Conservation (phyloP, 1,284 basidiomycete genomes). For the Apiotrichum laibachii region DNA sequence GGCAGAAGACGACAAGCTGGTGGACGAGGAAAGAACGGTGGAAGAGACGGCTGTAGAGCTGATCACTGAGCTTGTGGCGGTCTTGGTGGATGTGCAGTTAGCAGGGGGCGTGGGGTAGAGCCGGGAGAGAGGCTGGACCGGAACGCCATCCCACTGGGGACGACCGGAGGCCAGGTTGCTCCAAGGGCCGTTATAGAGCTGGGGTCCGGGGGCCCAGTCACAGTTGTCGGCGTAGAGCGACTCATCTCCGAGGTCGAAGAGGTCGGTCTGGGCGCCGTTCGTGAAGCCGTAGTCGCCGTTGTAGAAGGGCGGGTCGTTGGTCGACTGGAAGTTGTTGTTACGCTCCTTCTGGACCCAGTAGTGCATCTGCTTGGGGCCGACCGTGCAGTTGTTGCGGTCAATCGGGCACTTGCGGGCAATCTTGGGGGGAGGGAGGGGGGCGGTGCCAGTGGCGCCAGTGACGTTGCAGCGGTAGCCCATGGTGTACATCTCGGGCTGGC, state of each 20-base stretch:
- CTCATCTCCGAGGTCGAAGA: conserved; percentile 25
- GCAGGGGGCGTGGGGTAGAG: neutral
- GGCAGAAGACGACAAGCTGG: conserved; percentile 10
- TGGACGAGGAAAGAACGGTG: neutral
- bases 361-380: conserved; percentile 22
- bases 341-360: conserved; percentile 13
- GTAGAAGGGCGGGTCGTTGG: conserved; percentile 28
- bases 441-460: conserved; percentile 37
- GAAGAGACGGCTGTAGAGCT: neutral
- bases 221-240: neutral
- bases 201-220: conserved; percentile 1
- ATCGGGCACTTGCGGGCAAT: conserved; percentile 8
- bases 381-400: conserved; percentile 26
- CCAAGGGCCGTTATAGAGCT: neutral
- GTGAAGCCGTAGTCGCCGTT: conserved; percentile 49
- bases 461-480: conserved; percentile 33
- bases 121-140: neutral
- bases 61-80: neutral
- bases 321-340: conserved; percentile 58
- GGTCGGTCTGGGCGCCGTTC: conserved; percentile 52
- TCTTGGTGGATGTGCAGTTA: neutral
- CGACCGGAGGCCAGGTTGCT: neutral
- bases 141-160: neutral
- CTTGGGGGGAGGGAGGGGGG: conserved; percentile 34
- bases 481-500: conserved; percentile 42